phyloP scores from a whole-genome alignment of 179 eudicot genomes.

The Actinidia arguta region DNA sequence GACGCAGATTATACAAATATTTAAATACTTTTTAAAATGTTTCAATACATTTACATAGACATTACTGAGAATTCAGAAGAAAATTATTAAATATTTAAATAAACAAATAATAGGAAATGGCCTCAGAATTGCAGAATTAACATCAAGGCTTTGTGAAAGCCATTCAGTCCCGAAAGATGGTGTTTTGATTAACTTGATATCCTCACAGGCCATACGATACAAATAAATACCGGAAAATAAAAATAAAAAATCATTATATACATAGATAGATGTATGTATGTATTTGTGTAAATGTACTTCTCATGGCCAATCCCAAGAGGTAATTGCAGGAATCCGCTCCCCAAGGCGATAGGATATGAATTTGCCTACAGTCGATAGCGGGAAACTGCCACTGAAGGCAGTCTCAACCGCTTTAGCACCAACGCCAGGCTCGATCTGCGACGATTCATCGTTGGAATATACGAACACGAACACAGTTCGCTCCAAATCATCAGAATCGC shows the following conservation, averaged over 20 bases:
- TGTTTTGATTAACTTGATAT: conserved; percentile 22
- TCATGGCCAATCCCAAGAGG: conserved; percentile 46
- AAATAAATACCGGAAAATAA: not conserved
- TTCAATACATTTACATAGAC: too few relatives aligned
- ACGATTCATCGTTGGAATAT: conserved; percentile 28
- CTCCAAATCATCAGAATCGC: conserved; percentile 25
- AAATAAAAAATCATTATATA: not conserved
- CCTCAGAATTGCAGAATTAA: conserved; percentile 48
- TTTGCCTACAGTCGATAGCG: conserved; percentile 19
- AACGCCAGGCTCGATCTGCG: conserved; percentile 22
- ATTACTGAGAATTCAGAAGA: too few relatives aligned
- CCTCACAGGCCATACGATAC: conserved; percentile 24
- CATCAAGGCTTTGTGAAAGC: conserved; percentile 32
- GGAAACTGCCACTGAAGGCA: conserved; percentile 19
- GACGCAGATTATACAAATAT: too few relatives aligned
- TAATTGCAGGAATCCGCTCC: conserved; percentile 42
- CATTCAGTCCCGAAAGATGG: conserved; percentile 51
- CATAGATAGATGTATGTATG: not conserved
- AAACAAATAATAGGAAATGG: not conserved
- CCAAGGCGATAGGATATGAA: conserved; percentile 51
- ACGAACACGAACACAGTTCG: conserved; percentile 30
- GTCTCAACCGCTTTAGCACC: conserved; percentile 17
- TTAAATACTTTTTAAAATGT: too few relatives aligned
- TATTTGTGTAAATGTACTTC: conserved; percentile 15
- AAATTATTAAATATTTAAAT: too few relatives aligned